Conservation (phyloP, 1,284 basidiomycete genomes). For the Volvariella surrecta region DNA sequence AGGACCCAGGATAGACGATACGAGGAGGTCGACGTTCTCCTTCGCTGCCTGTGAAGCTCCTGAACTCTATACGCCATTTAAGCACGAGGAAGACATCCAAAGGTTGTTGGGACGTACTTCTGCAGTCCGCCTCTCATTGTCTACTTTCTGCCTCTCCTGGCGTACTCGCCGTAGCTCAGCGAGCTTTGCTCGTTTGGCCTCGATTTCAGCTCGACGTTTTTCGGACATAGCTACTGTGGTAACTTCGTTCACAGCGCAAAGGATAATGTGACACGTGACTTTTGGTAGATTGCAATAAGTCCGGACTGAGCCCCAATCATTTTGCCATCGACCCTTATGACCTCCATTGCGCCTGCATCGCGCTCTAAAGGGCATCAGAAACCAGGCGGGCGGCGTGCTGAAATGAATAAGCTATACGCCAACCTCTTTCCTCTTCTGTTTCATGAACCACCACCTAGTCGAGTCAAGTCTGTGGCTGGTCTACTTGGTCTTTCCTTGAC, state of each 20-base stretch:
- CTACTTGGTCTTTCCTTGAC: conserved; percentile 43
- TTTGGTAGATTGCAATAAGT: too few relatives aligned
- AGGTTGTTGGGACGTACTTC: conserved; percentile 27
- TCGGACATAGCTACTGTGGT: conserved; percentile 33
- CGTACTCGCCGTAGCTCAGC: conserved; percentile 73
- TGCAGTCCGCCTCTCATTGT: conserved; percentile 42
- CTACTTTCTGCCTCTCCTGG: conserved; percentile 56
- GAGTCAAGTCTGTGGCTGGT: conserved; percentile 37
- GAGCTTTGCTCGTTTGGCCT: conserved; percentile 85
- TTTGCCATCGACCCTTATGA: too few relatives aligned
- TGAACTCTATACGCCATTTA: conserved; percentile 13
- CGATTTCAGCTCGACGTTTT: conserved; percentile 66
- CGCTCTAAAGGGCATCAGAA: conserved; percentile 26
- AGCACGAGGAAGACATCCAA: neutral
- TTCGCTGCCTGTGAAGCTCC: conserved; percentile 25
- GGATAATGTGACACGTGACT: too few relatives aligned
- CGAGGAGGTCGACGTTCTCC: conserved; percentile 62
- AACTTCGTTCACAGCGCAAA: too few relatives aligned
- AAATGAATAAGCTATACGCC: conserved; percentile 60
- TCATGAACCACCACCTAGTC: conserved; percentile 28
- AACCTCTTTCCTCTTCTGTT: conserved; percentile 58
- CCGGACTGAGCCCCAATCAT: too few relatives aligned
- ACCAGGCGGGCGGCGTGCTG: conserved; percentile 41
- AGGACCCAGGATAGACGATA: conserved; percentile 43
- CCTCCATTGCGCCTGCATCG: neutral